Conservation (phyloP, 805 yeast species). For the Zygotorulaspora florentina region DNA sequence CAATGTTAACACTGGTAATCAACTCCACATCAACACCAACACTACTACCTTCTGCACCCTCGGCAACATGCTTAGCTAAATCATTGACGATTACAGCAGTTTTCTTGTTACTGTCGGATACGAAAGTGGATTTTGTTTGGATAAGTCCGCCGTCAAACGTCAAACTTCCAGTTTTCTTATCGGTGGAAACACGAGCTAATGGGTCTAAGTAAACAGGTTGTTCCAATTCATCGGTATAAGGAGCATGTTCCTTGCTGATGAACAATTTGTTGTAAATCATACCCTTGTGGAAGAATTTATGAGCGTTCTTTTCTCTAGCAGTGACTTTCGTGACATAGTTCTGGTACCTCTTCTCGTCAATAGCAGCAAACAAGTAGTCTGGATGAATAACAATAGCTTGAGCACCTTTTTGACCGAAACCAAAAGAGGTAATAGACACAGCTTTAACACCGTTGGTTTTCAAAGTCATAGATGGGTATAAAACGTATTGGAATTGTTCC, state of each 20-base stretch:
- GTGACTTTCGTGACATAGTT: slow-evolving; percentile 66
- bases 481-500: slow-evolving; percentile 80
- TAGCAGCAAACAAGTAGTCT: slow-evolving; percentile 84
- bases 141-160: slow-evolving; percentile 47
- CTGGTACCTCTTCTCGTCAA: slow-evolving; percentile 68
- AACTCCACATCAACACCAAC: slow-evolving; percentile 98
- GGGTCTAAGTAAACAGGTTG: slow-evolving; percentile 93
- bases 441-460: slow-evolving; percentile 98
- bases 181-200: slow-evolving; percentile 52
- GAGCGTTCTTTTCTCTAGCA: slow-evolving; percentile 81
- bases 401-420: slow-evolving; percentile 99
- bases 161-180: slow-evolving; percentile 40
- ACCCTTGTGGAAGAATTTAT: slow-evolving; percentile 94
- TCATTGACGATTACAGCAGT: slow-evolving; percentile 60
- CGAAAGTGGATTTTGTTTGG: slow-evolving; percentile 43
- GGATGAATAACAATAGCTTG: slow-evolving; percentile 90
- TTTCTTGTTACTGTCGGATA: slow-evolving; percentile 39
- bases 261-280: slow-evolving; percentile 87
- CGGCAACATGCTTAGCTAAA: slow-evolving; percentile 45
- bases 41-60: slow-evolving; percentile 36
- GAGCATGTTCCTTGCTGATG: slow-evolving; percentile 89
- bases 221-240: slow-evolving; percentile 86
- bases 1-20: slow-evolving; percentile 71
- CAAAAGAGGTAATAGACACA: slow-evolving; percentile 93
- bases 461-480: slow-evolving; percentile 90